phyloP scores from a whole-genome alignment of 2,329 filamentous ascomycete species.

The Amphichorda felina region DNA sequence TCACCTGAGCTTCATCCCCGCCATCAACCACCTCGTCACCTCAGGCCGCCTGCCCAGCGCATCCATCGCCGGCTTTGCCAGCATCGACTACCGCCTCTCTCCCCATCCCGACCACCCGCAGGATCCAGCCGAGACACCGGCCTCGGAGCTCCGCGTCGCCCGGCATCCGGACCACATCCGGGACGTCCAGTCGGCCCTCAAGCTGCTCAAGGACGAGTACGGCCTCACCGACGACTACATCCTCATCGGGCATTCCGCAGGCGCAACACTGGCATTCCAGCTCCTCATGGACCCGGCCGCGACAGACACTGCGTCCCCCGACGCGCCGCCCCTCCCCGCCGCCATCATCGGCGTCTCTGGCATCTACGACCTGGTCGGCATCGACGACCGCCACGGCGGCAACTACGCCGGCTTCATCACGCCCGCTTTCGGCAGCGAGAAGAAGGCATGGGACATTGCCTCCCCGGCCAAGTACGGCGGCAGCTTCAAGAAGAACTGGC shows the following conservation, averaged over 20 bases:
- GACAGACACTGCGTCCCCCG: conserved; percentile 7
- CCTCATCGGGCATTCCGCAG: conserved; percentile 50
- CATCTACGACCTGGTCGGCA: conserved; percentile 50
- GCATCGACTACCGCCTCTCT: conserved; percentile 51
- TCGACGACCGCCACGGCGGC: conserved; percentile 32
- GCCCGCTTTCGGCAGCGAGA: conserved; percentile 47
- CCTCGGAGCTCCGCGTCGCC: conserved; percentile 26
- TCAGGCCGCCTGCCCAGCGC: conserved; percentile 11
- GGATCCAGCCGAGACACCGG: conserved; percentile 12
- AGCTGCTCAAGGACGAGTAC: conserved; percentile 32
- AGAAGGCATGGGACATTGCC: conserved; percentile 35
- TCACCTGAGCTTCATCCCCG: conserved; percentile 30
- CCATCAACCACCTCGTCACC: conserved; percentile 28
- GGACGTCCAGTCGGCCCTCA: conserved; percentile 42
- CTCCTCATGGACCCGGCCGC: conserved; percentile 31
- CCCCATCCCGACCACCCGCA: conserved; percentile 32
- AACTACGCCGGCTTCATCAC: conserved; percentile 45
- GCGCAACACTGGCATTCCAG: conserved; percentile 53
- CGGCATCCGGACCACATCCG: conserved; percentile 46
- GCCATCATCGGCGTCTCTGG: conserved; percentile 52
- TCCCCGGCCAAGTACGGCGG: conserved; percentile 38
- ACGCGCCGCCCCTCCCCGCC: conserved; percentile 26
- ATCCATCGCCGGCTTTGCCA: conserved; percentile 48
- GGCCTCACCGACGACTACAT: conserved; percentile 36
- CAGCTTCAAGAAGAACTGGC: conserved; percentile 28